phyloP scores from a whole-genome alignment of 1,284 basidiomycete genomes.

The Boletellus sp. region DNA sequence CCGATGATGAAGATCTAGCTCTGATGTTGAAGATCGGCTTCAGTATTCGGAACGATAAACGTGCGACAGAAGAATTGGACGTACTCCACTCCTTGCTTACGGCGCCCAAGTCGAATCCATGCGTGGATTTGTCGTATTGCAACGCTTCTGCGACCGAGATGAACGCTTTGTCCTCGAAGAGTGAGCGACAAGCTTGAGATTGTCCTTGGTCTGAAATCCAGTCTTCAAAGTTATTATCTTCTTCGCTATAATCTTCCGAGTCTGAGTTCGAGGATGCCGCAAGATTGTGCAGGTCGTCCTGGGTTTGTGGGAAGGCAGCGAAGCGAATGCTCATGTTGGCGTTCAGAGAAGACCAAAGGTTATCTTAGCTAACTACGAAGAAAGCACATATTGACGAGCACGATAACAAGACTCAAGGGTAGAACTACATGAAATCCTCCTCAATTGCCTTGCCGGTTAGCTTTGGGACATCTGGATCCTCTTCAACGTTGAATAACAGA shows the following conservation, averaged over 20 bases:
- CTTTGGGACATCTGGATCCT: constrained; percentile 35
- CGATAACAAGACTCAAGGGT: neutral
- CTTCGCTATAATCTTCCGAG: constrained; percentile 43
- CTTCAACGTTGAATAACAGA: constrained; percentile 56
- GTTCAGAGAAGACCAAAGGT: neutral
- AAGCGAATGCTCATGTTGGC: constrained; percentile 31
- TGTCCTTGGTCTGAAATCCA: constrained; percentile 70
- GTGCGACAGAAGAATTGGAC: constrained; percentile 20
- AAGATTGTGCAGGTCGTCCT: constrained; percentile 10
- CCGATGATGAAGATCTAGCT: constrained; percentile 62
- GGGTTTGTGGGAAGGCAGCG: constrained; percentile 10
- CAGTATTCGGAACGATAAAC: neutral
- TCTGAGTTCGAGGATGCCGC: constrained; percentile 20
- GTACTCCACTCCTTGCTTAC: constrained; percentile 50
- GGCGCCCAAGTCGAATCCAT: constrained; percentile 63
- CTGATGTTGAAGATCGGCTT: constrained; percentile 30
- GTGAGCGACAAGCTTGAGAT: constrained; percentile 60
- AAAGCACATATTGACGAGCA: neutral
- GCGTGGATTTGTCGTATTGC: constrained; percentile 57
- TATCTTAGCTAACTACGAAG: no score
- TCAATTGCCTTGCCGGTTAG: constrained; percentile 64
- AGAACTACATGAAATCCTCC: constrained; percentile 58
- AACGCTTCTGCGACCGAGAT: constrained; percentile 61
- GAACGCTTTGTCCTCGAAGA: constrained; percentile 76
- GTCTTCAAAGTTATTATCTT: constrained; percentile 75